Base-by-base conservation (phyloP, 352 stramenopile genomes). In the Hyaloperonospora arabidopsidis region DNA sequence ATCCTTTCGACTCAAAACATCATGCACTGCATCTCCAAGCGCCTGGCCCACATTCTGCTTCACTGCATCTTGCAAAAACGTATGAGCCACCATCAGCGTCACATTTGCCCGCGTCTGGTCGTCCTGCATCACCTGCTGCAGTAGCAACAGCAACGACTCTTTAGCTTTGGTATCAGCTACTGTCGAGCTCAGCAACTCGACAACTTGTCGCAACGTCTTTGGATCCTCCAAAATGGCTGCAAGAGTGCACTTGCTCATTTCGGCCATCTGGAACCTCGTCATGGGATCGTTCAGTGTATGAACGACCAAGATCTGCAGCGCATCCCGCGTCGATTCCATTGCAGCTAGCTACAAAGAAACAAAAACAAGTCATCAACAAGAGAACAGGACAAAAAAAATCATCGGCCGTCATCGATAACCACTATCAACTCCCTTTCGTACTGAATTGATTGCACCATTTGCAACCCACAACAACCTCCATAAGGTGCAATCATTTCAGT, bases 1-100 rank as follows among this genome's bases (percentile, higher is more conserved):
- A 44, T 93, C 82, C 15, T 50, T n/a, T 14, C 76, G 78, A 47
- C 79, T 89, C 29, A 93, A 67, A 19, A 90, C 73, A 14, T 88
- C 68, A 61, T 93, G 82, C 39, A 90, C 76, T 7, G 79, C 79
- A 12, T 82, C 70, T n/a, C 65, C 65, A 0, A 93, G 61, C 10
- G 80, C 81, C 12, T 49, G 67, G 11, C 59, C 59, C 8, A 93
- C 76, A 22, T 68, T 83, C 23, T 70, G 53, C 68, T 93, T 83
- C 36, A 93, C 79, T 0, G 67, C 55, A 1, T 90, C 75, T 52
- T 87, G 79, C 15, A 67, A 43, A 45, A 92, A 87, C 21, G 76
- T 87, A 44, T 85, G 60, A 10, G 75, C 76, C 41, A 91, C 36
- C 32, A 91, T 55, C 52, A 77, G 67, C 18, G 76, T 76, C 34